Evolutionary conservation across 495 filamentous ascomycete species (phyloP), one percentile per base, ranked within the genome.

Genomic region (Aspergillus steynii): DNA sequence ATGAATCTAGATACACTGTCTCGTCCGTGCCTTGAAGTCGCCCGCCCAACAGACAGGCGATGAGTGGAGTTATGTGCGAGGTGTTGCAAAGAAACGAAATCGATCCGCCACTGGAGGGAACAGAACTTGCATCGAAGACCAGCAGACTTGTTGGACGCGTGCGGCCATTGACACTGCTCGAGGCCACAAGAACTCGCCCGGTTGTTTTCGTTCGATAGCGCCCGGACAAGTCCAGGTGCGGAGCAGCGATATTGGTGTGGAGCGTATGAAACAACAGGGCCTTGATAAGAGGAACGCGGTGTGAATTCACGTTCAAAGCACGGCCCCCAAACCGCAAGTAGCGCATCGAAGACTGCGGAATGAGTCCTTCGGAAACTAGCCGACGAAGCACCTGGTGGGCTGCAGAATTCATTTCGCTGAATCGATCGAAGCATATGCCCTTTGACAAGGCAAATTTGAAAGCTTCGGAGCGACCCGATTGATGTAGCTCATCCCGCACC

Each of bases 31-130:
- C 56, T 28, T 56, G 50, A n/a, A 83, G 62, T 31, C 62, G 68
- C n/a, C 83, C 81, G 31, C 84, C 83, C 53, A 86, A 85, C 27
- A 86, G 68, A 45, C 69, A 65, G 1, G 82, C 75, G 31, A 71
- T 72, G 2, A 86, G 67, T 1, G 81, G 76, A 26, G 74, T 79
- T 31, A 72, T 65, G 48, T 75, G 65, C 4, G 82, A 80, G 5
- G 74, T 77, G 14, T 83, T 75, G 26, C 48, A 9, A 5, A 61
- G 15, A 10, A 61, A 32, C 4, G n/a, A 48, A 5, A 32, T 60
- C 20, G 20, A 20, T 20, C 20, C 20, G 20, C 20, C 20, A 20
- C 20, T 20, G 20, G 20, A 20, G 20, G 20, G 20, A 20, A 20
- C 20, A 20, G 20, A 26, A 29, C 28, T 50, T 2, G 29, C n/a